phyloP scores from a whole-genome alignment of 139 green algal genomes.

The Choricystis sp. region DNA sequence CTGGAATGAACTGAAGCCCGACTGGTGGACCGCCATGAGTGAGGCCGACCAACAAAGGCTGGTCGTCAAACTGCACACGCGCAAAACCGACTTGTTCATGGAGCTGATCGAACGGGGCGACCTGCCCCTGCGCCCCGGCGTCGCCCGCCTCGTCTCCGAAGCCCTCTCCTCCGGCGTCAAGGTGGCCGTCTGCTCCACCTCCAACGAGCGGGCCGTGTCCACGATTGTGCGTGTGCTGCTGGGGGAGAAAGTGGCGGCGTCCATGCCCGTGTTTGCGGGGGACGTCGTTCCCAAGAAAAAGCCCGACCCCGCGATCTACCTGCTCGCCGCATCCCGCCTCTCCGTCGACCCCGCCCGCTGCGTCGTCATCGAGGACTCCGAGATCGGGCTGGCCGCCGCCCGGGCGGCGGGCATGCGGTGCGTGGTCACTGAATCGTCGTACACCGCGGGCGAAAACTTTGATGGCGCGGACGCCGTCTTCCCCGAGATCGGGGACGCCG shows the following conservation, averaged over 20 bases:
- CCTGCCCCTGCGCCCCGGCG: conserved; percentile 82
- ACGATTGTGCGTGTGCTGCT: conserved; percentile 86
- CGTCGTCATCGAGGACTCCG: conserved; percentile 88
- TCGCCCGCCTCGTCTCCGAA: conserved; percentile 67
- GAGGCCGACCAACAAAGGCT: conserved; percentile 40
- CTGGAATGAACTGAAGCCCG: conserved; percentile 17
- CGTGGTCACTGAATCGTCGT: conserved; percentile 55
- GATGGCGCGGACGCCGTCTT: conserved; percentile 45
- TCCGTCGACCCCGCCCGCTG: conserved; percentile 52
- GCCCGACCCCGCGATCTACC: conserved; percentile 89
- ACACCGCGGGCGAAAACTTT: conserved; percentile 49
- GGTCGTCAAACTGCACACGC: conserved; percentile 71
- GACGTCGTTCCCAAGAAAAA: conserved; percentile 89
- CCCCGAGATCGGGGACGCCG: conserved; percentile 64
- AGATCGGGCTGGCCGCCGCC: conserved; percentile 76
- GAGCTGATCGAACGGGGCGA: conserved; percentile 65
- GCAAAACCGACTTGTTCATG: conserved; percentile 96
- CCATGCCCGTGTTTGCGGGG: conserved; percentile 81
- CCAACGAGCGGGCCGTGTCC: conserved; percentile 87
- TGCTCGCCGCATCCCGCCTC: conserved; percentile 67
- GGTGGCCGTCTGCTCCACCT: conserved; percentile 96
- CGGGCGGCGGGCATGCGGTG: conserved; percentile 89
- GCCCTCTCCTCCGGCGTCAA: conserved; percentile 58
- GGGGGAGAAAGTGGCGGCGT: conserved; percentile 25
- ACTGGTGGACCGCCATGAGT: conserved; percentile 2